Percentiles rank a stretch among this genome's conserved stretches.
Conservation (phyloP, 2,329 filamentous ascomycete genomes). For the Penicillium sp. region DNA sequence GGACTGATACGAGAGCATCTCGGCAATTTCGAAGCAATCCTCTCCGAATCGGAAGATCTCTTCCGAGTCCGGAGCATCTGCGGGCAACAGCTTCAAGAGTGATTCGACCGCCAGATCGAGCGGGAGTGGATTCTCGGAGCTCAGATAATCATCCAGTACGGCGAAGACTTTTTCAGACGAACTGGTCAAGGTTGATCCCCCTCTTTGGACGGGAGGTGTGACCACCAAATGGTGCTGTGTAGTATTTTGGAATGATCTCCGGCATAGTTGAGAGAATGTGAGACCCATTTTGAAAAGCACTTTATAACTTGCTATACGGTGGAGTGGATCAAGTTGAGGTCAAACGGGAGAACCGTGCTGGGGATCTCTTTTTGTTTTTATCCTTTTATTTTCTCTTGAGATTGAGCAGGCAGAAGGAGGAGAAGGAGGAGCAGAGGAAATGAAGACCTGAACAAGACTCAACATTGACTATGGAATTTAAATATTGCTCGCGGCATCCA, state of each 20-base stretch:
- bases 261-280: not conserved
- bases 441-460: too few species aligned
- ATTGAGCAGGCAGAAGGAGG: too few species aligned
- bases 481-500: too few species aligned
- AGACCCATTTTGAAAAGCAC: not conserved
- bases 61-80: not conserved
- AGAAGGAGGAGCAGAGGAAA: too few species aligned
- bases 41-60: constrained; percentile 1
- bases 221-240: too few species aligned
- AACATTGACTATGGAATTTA: too few species aligned
- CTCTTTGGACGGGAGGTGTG: too few species aligned
- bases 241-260: not conserved
- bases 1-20: not conserved
- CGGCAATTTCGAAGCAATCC: constrained; percentile 3
- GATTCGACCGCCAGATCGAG: constrained; percentile 1
- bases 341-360: too few species aligned
- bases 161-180: not conserved
- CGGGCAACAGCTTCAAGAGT: constrained; percentile 2
- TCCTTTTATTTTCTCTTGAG: too few species aligned
- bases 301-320: not conserved
- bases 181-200: too few species aligned
- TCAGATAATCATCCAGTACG: not conserved
- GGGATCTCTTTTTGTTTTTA: too few species aligned
- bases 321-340: too few species aligned
- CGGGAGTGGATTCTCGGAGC: not conserved